Base-by-base conservation (phyloP, 1,284 basidiomycete genomes). In the Ceraceosorus bombacis region DNA sequence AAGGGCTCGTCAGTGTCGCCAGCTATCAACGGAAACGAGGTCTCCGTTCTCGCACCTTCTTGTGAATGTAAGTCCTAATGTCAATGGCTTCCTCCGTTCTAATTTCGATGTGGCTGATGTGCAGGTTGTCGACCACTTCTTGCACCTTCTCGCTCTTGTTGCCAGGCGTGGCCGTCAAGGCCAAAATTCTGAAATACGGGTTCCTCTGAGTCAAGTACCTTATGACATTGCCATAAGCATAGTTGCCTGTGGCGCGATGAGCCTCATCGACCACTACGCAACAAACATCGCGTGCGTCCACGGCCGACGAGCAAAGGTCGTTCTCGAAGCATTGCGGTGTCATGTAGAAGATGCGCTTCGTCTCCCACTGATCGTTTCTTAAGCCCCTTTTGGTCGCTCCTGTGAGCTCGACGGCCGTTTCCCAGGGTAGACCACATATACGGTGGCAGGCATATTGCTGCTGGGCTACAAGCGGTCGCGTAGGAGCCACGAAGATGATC, bases 311-410 rank as follows among this genome's bases (percentile, higher is more conserved):
- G 6, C 80, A 80, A 37, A 98, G 80, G 76, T 98, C 95, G 68
- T 95, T 96, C 61, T 89, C 82, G 36, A 98, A 82, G 0, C 94
- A 97, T 39, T 98, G 95, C 0, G 95, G 94, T 0, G 95, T 99
- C 85, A 95, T 93, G 78, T 94, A 99, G 75, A 98, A 92, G 36
- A 98, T 87, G 5, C 93, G 83, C 77, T 94, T 91, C 66, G 87
- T 82, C 64, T 82, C 80, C 88, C 89, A 94, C 86, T 65, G 54
- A 27, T 69, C 67, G 36, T 60, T 64, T n/a, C 73, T 65, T n/a
- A 63, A 54, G 7, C 59, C 36, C 7, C 61, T 59, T 6, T 59
- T 63, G 1, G 67, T 77, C 36, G 55, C 62, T 6, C 95, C 95
- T 0, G 91, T 97, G 66, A 99, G 80, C 70, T 95, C 90, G 8